Evolutionary conservation across 108 stramenopile species (phyloP), one percentile per base, ranked within the genome.

Genomic region (Cyclostephanos tholiformis): DNA sequence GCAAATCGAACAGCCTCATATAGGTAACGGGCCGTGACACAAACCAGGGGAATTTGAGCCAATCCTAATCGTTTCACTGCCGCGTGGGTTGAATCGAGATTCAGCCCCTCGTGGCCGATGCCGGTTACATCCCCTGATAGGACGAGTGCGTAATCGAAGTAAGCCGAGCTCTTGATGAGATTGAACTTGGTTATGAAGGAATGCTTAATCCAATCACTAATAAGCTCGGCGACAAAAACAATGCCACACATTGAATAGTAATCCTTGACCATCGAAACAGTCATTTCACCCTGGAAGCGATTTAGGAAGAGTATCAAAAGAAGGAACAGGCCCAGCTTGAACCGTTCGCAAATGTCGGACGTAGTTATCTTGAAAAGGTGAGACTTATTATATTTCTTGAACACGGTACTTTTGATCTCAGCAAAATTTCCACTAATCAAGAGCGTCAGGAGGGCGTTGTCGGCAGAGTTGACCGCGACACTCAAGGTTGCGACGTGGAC

Each of bases 131-230:
- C 98, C 10, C 92, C 91, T 12, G 95, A 89, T 8, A 99, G 84
- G 35, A 96, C 65, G 17, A 91, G 85, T 23, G 81, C 87, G 70
- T 93, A 96, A 68, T 97, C 94, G 38, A 79, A 72, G 75, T 97
- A 99, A 8, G 91, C 85, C 12, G 64, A 57, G 67, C 91, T 87
- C 46, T 91, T 82, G 62, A 99, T 87, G 56, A 84, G 77, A 82
- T 99, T 98, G 85, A 98, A 98, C 72, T 99, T 98, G 73, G 95
- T 95, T 55, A 98, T 97, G 86, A 98, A 98, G 9, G 89, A 80
- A 73, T 96, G 96, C 81, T 99, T 99, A 66, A 98, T 87, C 94
- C 96, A 97, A 76, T 99, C 99, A 30, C 90, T 83, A 20, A 98
- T 66, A 30, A 95, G 74, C 77, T 99, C 99, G 0, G 91, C 86